Conservation (phyloP, 192 early-diverging fungal genomes). For the Paraglomus brasilianum region DNA sequence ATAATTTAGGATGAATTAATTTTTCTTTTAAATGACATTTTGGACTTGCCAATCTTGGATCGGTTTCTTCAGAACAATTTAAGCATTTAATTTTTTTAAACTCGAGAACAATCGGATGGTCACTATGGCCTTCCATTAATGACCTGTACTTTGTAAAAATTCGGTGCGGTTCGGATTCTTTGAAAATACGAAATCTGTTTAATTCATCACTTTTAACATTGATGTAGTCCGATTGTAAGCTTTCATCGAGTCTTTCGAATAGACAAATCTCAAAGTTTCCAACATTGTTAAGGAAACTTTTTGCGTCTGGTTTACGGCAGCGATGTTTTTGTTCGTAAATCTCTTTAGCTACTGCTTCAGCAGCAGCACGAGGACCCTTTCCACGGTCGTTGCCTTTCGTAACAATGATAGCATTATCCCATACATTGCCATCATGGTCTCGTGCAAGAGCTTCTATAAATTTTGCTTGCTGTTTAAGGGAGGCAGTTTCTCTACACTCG, state of each 20-base stretch:
- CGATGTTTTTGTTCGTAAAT: too few relatives aligned
- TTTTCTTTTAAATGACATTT: conserved; percentile 3
- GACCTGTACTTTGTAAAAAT: conserved; percentile 1
- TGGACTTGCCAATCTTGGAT: not conserved
- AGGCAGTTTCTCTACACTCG: not conserved
- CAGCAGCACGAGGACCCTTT: conserved; percentile 8
- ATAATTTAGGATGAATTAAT: not conserved
- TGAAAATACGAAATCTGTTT: conserved; percentile 2
- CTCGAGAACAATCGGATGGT: not conserved
- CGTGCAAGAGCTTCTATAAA: conserved; percentile 20
- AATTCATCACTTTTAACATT: conserved; percentile 8
- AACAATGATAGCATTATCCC: conserved; percentile 29
- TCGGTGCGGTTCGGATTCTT: conserved; percentile 7
- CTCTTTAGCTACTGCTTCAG: not conserved
- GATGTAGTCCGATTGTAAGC: too few relatives aligned
- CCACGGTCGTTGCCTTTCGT: not conserved
- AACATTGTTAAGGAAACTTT: not conserved
- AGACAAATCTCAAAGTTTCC: not conserved
- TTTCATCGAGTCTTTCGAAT: too few relatives aligned
- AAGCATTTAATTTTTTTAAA: conserved; percentile 7
- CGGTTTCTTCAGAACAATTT: conserved; percentile 19
- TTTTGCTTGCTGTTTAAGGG: conserved; percentile 9
- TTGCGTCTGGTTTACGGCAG: too few relatives aligned
- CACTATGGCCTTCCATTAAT: not conserved
- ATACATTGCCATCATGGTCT: conserved; percentile 22